These are phyloP conservation scores for Iris macrosiphon DNA, from an alignment of 106 monocot genomes.

Conservation along the genomic window DNA sequence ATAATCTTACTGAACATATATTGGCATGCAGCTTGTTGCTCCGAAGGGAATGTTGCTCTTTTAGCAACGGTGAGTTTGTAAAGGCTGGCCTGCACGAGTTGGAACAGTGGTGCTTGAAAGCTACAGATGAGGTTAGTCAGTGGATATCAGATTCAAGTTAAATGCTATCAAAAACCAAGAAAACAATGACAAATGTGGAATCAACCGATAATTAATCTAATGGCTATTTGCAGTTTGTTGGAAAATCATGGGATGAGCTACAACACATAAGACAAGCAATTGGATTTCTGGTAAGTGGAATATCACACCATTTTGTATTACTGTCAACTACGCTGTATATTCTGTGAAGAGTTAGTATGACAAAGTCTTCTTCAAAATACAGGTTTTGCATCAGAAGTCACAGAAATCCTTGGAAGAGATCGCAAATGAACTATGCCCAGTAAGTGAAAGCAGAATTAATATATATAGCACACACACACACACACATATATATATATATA, in stretches of 20 bases:
- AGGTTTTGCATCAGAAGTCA: constrained; percentile 92
- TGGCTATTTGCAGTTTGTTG: constrained; percentile 73
- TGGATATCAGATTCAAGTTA: no score
- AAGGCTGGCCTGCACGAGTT: constrained; percentile 92
- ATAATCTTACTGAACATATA: no score
- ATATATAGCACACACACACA: no score
- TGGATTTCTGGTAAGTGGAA: constrained; percentile 67
- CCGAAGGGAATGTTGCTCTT: constrained; percentile 95
- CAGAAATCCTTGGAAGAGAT: constrained; percentile 77
- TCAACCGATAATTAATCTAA: no score
- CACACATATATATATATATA: no score
- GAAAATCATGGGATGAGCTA: constrained; percentile 86
- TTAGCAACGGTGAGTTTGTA: constrained; percentile 92
- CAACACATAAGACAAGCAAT: constrained; percentile 87
- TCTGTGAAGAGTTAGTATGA: no score
- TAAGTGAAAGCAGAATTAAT: constrained; percentile 20
- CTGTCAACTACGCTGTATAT: no score
- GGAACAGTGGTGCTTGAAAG: constrained; percentile 71
- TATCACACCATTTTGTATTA: background rate
- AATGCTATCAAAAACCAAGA: no score
- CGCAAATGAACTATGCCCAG: constrained; percentile 66
- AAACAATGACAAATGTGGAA: no score
- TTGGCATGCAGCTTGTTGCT: constrained; percentile 79
- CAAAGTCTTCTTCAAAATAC: no score
- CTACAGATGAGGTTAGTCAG: constrained; percentile 60